These are phyloP conservation scores for Nothopassalora personata DNA, from an alignment of 2,329 filamentous ascomycete species.

Conservation along the genomic window DNA sequence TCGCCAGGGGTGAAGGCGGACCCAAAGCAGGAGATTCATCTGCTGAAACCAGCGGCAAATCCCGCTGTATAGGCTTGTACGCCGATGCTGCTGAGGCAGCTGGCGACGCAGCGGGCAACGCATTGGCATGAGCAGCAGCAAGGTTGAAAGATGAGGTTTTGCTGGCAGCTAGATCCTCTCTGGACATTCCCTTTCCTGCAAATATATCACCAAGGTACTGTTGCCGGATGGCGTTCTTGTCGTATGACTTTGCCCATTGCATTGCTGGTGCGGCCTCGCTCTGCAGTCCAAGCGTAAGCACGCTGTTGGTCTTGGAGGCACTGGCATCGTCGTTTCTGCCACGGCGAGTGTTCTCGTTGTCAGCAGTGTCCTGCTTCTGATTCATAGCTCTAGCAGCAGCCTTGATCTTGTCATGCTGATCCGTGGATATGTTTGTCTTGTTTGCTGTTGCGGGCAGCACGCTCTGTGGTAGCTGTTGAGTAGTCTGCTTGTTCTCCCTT, in stretches of 20 bases:
- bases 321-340: slow-evolving; percentile 51
- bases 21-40: slow-evolving; percentile 1
- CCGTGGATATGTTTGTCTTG: slow-evolving; percentile 79
- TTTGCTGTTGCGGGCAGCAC: slow-evolving; percentile 53
- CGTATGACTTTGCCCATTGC: slow-evolving; percentile 95
- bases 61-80: slow-evolving; percentile 14
- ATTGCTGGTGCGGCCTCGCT: slow-evolving; percentile 86
- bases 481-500: slow-evolving; percentile 55
- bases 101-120: slow-evolving; percentile 5
- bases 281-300: slow-evolving; percentile 82
- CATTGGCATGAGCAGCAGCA: slow-evolving; percentile 3
- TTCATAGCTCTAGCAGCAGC: slow-evolving; percentile 82
- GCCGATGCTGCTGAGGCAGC: slow-evolving; percentile 2
- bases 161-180: slow-evolving; percentile 23
- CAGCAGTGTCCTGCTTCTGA: slow-evolving; percentile 48
- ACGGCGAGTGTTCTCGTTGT: slow-evolving; percentile 46
- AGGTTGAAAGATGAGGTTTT: slow-evolving; percentile 28
- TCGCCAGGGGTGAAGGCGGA: background rate
- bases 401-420: slow-evolving; percentile 90
- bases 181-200: slow-evolving; percentile 49
- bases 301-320: slow-evolving; percentile 74
- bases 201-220: slow-evolving; percentile 74
- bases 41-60: slow-evolving; percentile 39
- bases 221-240: slow-evolving; percentile 78
- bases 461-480: slow-evolving; percentile 34